Base-by-base conservation (phyloP, 2,329 filamentous ascomycete genomes). In the Ascomycota sp. region DNA sequence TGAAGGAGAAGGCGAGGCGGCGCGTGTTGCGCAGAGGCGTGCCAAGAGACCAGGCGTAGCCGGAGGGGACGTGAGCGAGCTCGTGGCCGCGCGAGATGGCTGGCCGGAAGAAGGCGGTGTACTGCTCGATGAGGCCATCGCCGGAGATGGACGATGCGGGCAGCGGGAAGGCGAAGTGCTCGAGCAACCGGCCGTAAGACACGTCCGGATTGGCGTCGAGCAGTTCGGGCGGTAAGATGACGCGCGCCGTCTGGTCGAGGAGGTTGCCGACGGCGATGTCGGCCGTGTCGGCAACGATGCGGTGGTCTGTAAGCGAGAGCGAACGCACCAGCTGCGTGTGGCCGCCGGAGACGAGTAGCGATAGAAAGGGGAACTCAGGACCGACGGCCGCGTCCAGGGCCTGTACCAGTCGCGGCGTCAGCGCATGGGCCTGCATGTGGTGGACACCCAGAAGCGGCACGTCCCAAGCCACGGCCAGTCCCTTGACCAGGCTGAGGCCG, bases 391-490 rank as follows among this genome's bases (percentile, higher is more conserved):
- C 39, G 30, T 58, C 46, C 35, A 86, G 51, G 5, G 78, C 77
- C 21, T 59, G 55, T 4, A 75, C 73, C 25, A 98, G 65, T 8
- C 82, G 65, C 11, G 86, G 79, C 12, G 89, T 95, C 36, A 98
- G 56, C 12, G 89, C 77, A 51, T 98, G 89, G 8, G 85, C 89
- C 49, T 94, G 85, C 89, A 98, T 95, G 51, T 98, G 89, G 50
- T 98, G 79, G 1, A 94, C 79, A 1, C 73, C 89, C 1, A 95
- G 50, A 21, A 95, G 57, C 3, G 86, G 85, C 23, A 83, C 65
- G 38, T 72, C 65, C 80, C 80, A 92, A 23, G 81, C 83, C 13
- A 79, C 61, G 0, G 85, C 72, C 13, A 95, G 63, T 0, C 83
- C 89, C 52, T 95, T 95, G 12, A 82, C 89, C 15, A 73, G 75